These are phyloP conservation scores for Aegilops longissima DNA, from an alignment of 176 grass and related monocot genomes.

Conservation along the genomic window DNA sequence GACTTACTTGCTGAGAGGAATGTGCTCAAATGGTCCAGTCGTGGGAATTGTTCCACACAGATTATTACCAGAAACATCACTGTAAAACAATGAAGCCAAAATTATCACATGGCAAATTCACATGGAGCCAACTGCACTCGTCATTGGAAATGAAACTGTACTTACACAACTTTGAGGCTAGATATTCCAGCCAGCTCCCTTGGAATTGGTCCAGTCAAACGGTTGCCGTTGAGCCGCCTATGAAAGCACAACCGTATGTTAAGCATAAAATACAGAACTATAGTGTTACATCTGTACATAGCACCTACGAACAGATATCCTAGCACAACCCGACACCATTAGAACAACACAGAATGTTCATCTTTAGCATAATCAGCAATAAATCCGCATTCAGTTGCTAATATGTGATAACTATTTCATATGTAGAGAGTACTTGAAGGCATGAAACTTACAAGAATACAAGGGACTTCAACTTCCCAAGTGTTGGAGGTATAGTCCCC, in stretches of 20 bases:
- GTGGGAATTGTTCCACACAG: conserved; percentile 95
- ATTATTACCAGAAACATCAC: conserved; percentile 91
- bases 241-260: conserved; percentile 28
- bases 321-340: not conserved
- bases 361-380: not conserved
- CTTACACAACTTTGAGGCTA: conserved; percentile 97
- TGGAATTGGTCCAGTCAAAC: conserved; percentile 82
- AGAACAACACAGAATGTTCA: not conserved
- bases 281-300: not conserved
- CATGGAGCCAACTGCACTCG: not conserved
- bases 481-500: conserved; percentile 65
- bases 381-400: conserved; percentile 3
- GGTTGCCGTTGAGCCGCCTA: conserved; percentile 93
- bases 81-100: conserved; percentile 36
- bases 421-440: conserved; percentile 7
- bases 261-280: not conserved
- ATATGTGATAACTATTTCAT: conserved; percentile 2
- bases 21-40: conserved; percentile 83
- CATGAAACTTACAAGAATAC: conserved; percentile 85
- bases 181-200: conserved; percentile 76
- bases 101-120: conserved; percentile 21
- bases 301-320: not conserved
- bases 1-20: conserved; percentile 95
- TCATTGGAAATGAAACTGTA: conserved; percentile 31
- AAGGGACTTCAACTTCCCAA: conserved; percentile 85